phyloP scores from a whole-genome alignment of 805 yeast genomes.

The Metschnikowia arizonensis region DNA sequence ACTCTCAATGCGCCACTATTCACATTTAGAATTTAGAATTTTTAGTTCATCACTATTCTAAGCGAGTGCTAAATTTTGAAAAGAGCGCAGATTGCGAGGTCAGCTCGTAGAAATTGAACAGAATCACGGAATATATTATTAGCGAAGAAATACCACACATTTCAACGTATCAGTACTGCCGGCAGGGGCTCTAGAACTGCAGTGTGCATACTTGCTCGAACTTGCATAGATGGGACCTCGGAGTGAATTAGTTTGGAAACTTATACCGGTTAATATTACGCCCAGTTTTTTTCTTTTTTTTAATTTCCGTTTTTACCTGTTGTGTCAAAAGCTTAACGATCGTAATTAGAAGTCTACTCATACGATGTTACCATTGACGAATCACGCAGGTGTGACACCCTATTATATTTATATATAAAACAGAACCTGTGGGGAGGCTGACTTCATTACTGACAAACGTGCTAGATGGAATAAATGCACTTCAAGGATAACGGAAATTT shows the following conservation, averaged over 20 bases:
- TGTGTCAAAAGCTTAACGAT: neutral
- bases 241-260: neutral
- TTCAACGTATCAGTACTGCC: neutral
- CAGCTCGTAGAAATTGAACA: neutral
- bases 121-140: neutral
- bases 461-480: too few species aligned
- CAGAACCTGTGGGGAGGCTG: too few species aligned
- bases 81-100: neutral
- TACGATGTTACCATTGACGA: neutral
- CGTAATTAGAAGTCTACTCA: too few species aligned
- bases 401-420: too few species aligned
- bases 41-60: neutral
- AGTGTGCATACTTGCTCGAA: neutral
- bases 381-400: neutral
- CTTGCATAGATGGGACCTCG: constrained; percentile 1
- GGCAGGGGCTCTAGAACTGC: neutral
- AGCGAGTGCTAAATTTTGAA: neutral
- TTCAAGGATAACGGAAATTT: neutral
- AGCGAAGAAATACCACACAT: neutral
- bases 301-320: neutral
- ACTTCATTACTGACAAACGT: too few species aligned
- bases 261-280: neutral
- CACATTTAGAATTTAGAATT: neutral
- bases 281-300: neutral
- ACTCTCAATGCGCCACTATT: neutral